Percentiles rank a stretch among this genome's conserved stretches.
These are phyloP conservation scores for Sugiyamaella novakii DNA, from an alignment of 1,139 yeast genomes.

Conservation along the genomic window DNA sequence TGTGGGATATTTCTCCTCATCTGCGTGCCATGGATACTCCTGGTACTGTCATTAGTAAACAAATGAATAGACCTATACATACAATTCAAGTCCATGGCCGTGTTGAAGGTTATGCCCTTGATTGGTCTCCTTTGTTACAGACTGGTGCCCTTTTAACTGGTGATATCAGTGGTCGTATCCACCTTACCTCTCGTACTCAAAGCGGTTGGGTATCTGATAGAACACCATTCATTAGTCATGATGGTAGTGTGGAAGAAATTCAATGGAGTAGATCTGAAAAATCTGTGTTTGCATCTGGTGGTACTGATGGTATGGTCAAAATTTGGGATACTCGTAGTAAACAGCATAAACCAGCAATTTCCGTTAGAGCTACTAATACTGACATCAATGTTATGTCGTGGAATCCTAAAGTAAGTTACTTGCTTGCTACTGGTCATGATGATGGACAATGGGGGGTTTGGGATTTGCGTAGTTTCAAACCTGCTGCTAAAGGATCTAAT, in stretches of 20 bases:
- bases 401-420: constrained; percentile 83
- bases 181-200: constrained; percentile 73
- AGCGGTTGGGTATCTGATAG: constrained; percentile 86
- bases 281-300: constrained; percentile 92
- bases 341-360: constrained; percentile 86
- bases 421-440: constrained; percentile 95
- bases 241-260: constrained; percentile 87
- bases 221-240: constrained; percentile 59
- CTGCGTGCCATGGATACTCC: constrained; percentile 84
- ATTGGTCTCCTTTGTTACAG: constrained; percentile 87
- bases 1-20: constrained; percentile 81
- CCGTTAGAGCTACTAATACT: constrained; percentile 74
- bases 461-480: constrained; percentile 89
- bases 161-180: constrained; percentile 82
- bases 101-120: constrained; percentile 95
- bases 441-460: constrained; percentile 98
- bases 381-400: constrained; percentile 96
- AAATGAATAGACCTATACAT: constrained; percentile 76
- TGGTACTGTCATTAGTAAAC: constrained; percentile 77
- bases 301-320: constrained; percentile 87
- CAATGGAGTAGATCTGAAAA: constrained; percentile 95
- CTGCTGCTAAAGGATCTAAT: constrained; percentile 49
- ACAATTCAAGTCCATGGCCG: constrained; percentile 89
- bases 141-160: constrained; percentile 88
- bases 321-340: constrained; percentile 97